Evolutionary conservation across 2,329 filamentous ascomycete species (phyloP).

Genomic region (Diaporthe sp.): DNA sequence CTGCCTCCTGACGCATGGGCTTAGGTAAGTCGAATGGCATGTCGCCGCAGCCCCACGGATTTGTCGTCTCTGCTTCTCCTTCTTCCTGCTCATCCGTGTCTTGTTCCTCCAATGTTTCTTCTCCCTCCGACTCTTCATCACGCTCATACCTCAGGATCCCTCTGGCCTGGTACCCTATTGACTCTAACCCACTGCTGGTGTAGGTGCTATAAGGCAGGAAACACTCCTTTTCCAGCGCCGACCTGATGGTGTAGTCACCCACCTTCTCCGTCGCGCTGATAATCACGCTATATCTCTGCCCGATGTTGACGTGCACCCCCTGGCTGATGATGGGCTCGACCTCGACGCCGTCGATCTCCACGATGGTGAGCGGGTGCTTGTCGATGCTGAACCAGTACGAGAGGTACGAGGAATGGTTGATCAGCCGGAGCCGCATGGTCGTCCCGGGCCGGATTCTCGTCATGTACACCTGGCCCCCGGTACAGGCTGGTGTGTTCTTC

Average conservation of each 20-base stretch:
- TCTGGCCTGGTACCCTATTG: constrained; percentile 47
- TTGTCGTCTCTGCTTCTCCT: background rate
- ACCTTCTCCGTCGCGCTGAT: constrained; percentile 50
- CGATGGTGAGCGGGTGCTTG: constrained; percentile 53
- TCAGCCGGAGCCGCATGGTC: constrained; percentile 53
- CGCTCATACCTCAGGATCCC: constrained; percentile 51
- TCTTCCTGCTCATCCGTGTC: background rate
- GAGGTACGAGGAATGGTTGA: constrained; percentile 56
- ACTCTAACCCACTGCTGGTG: constrained; percentile 48
- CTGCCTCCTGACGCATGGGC: constrained; percentile 49
- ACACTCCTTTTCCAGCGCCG: constrained; percentile 51
- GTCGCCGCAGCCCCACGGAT: constrained; percentile 51
- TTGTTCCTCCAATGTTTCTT: background rate
- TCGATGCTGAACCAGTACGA: constrained; percentile 57
- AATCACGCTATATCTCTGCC: constrained; percentile 56
- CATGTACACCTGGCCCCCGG: constrained; percentile 50
- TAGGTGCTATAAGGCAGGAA: constrained; percentile 54
- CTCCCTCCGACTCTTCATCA: background rate
- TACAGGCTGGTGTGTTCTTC: constrained; percentile 45
- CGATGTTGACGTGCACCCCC: constrained; percentile 56
- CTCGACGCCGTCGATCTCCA: constrained; percentile 58
- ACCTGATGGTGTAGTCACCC: constrained; percentile 55
- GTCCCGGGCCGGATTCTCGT: constrained; percentile 50
- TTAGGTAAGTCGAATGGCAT: constrained; percentile 53
- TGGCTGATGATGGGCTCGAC: constrained; percentile 51